Evolutionary conservation across 257 asterid genomes (phyloP).

Genomic region (Handroanthus guayacan): DNA sequence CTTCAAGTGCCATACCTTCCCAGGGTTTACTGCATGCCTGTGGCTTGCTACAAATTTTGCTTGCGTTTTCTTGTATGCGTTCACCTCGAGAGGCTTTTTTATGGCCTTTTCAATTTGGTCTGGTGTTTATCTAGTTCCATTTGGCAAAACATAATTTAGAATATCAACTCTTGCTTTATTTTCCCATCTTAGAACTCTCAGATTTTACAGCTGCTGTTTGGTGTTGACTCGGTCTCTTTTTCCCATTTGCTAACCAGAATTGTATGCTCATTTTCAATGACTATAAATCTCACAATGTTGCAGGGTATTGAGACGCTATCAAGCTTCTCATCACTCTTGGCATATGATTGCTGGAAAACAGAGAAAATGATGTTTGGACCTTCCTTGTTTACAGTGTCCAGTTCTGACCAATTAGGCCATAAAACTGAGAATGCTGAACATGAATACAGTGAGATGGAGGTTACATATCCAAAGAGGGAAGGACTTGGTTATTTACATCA

Average conservation of each 20-base stretch:
- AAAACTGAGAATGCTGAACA: constrained; percentile 33
- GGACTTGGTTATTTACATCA: constrained; percentile 35
- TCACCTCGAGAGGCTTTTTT: constrained; percentile 2
- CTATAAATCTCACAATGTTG: constrained; percentile 22
- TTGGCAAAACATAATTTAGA: not conserved
- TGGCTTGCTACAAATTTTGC: not conserved
- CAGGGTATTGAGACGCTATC: constrained; percentile 45
- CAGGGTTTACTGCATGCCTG: not conserved
- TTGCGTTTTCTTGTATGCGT: constrained; percentile 3
- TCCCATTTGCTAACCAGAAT: constrained; percentile 15
- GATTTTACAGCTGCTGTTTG: constrained; percentile 5
- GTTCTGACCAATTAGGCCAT: constrained; percentile 34
- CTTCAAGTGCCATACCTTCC: not conserved
- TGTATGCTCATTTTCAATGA: constrained; percentile 21
- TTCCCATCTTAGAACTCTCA: constrained; percentile 16
- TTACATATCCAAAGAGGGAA: constrained; percentile 26
- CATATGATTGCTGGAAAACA: constrained; percentile 34
- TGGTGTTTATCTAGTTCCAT: not conserved
- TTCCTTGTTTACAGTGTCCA: constrained; percentile 33
- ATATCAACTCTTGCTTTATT: constrained; percentile 1
- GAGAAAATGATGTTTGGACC: constrained; percentile 36
- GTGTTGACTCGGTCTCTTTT: constrained; percentile 12
- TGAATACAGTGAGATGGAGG: constrained; percentile 30
- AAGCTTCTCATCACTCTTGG: constrained; percentile 38
- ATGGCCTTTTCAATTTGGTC: not conserved